A percentile compares a stretch with the other conserved stretches of the same genome.
Conservation (phyloP, 768 basidiomycete species). For the Kwoniella pini region DNA sequence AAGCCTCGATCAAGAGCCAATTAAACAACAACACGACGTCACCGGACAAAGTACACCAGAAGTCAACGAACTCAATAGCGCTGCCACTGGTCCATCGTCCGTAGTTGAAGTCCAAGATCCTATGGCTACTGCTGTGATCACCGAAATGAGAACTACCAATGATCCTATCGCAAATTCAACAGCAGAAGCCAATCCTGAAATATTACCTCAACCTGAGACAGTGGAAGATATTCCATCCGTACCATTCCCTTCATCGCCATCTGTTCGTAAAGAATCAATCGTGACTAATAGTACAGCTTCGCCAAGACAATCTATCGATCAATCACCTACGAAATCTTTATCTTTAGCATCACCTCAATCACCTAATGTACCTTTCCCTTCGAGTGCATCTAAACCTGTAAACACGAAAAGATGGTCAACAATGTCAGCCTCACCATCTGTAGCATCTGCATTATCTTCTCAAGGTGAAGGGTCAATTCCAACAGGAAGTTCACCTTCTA, state of each 20-base stretch:
- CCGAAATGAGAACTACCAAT: not conserved
- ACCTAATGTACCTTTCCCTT: conserved; percentile 22
- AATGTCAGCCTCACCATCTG: conserved; percentile 16
- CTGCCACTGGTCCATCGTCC: conserved; percentile 7
- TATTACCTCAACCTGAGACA: not conserved
- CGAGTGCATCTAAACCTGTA: conserved; percentile 9
- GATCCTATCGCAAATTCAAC: not conserved
- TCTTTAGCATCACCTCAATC: conserved; percentile 6
- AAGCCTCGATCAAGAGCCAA: not conserved
- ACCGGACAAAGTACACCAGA: not conserved
- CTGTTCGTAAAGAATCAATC: not conserved
- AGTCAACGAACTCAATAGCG: not conserved
- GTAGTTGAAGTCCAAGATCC: conserved; percentile 1
- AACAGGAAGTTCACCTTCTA: not conserved
- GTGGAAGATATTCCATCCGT: not conserved
- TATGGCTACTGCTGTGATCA: not conserved
- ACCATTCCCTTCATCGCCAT: not conserved
- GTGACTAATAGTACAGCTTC: not conserved
- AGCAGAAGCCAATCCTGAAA: not conserved
- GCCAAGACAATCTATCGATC: conserved; percentile 1
- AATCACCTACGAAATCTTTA: not conserved
- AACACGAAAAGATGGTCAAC: conserved; percentile 18
- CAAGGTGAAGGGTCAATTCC: conserved; percentile 10
- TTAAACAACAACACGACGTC: not conserved
- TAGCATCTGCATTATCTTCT: conserved; percentile 20